These are phyloP conservation scores for Ramaria sp. DNA, from an alignment of 768 basidiomycete genomes.

Conservation along the genomic window DNA sequence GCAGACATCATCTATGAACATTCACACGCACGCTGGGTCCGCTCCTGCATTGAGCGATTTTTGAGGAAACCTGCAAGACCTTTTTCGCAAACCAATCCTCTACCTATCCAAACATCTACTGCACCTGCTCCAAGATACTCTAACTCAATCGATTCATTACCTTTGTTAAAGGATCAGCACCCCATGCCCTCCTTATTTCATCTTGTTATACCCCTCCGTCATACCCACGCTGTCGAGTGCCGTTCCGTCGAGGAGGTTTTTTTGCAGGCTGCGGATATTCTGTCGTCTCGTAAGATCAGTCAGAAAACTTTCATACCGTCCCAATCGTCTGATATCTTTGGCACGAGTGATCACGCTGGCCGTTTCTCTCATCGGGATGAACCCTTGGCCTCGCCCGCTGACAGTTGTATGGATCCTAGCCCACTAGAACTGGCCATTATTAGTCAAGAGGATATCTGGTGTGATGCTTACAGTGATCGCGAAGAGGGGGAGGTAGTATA, in stretches of 20 bases:
- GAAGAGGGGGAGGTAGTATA: slow-evolving; percentile 47
- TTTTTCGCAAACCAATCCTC: slow-evolving; percentile 16
- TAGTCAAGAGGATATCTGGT: slow-evolving; percentile 41
- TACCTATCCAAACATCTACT: slow-evolving; percentile 9
- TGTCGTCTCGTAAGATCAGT: not conserved
- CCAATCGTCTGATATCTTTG: slow-evolving; percentile 1
- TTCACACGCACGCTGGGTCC: slow-evolving; percentile 37
- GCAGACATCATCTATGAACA: slow-evolving; percentile 47
- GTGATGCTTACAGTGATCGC: slow-evolving; percentile 33
- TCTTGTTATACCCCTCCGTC: slow-evolving; percentile 65
- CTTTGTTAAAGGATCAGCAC: not conserved
- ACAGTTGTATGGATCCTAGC: not conserved
- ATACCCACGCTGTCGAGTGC: slow-evolving; percentile 51
- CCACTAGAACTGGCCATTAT: slow-evolving; percentile 34
- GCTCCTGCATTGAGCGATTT: slow-evolving; percentile 27
- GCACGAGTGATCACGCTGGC: not conserved
- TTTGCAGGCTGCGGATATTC: slow-evolving; percentile 11
- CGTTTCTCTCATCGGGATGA: not conserved
- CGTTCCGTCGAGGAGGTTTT: slow-evolving; percentile 49
- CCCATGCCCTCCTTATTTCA: slow-evolving; percentile 37
- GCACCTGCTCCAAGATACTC: not conserved
- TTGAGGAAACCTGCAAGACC: slow-evolving; percentile 20
- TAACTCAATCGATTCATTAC: not conserved
- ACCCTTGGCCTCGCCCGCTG: not conserved
- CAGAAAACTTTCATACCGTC: not conserved